Conservation (phyloP, 768 basidiomycete species). For the Auricularia heimuer region DNA sequence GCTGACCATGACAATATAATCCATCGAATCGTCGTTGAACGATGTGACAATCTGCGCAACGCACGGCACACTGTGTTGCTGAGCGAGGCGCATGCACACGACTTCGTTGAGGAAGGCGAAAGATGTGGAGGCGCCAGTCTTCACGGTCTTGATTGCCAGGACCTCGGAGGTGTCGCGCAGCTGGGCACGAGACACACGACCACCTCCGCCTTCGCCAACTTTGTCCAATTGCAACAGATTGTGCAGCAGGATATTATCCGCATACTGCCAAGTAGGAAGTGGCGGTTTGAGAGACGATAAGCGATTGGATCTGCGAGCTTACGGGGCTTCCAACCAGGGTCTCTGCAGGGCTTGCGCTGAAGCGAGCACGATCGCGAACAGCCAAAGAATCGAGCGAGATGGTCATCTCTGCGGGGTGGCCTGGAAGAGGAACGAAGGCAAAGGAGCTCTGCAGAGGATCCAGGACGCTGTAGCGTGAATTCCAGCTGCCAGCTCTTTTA, state of each 20-base stretch:
- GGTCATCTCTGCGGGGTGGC: too few relatives aligned
- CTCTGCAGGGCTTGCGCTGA: background rate
- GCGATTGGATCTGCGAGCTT: background rate
- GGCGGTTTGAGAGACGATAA: background rate
- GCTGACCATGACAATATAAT: background rate
- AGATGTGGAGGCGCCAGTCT: background rate
- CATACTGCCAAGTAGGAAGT: background rate
- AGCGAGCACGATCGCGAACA: background rate
- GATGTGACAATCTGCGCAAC: background rate
- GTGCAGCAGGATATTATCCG: background rate
- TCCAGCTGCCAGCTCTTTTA: too few relatives aligned
- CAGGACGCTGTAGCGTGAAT: too few relatives aligned
- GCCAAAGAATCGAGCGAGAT: too few relatives aligned
- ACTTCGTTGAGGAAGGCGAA: background rate
- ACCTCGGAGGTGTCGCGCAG: background rate
- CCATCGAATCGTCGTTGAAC: background rate
- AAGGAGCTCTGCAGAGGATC: too few relatives aligned
- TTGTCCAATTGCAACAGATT: background rate
- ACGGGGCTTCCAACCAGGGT: background rate
- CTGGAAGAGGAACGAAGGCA: too few relatives aligned
- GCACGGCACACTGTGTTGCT: background rate
- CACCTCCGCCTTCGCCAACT: background rate
- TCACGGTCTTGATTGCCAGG: background rate
- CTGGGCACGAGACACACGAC: background rate
- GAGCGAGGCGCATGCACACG: background rate